Evolutionary conservation across 768 basidiomycete species (phyloP).

Genomic region (Hysterangium stoloniferum): DNA sequence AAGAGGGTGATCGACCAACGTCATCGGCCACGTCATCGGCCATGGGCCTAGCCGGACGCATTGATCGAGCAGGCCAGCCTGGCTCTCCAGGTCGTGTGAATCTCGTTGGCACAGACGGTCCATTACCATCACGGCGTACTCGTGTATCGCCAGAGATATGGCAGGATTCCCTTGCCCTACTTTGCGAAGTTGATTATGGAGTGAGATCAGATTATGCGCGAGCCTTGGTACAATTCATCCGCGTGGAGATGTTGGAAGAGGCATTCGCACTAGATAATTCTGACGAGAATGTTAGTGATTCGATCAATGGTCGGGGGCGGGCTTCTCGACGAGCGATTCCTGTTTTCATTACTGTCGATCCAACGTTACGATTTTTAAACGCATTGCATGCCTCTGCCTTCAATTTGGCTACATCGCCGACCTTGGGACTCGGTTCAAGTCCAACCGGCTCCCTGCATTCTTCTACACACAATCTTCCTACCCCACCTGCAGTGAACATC

Average conservation of each 20-base stretch:
- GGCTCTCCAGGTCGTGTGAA: background rate
- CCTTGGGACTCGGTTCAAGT: slow-evolving; percentile 35
- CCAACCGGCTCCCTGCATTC: slow-evolving; percentile 26
- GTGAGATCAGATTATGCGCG: slow-evolving; percentile 73
- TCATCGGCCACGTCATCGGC: slow-evolving; percentile 12
- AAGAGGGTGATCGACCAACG: slow-evolving; percentile 40
- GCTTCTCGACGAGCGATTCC: slow-evolving; percentile 6
- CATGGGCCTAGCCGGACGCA: slow-evolving; percentile 11
- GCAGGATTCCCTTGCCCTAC: slow-evolving; percentile 81
- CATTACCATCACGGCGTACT: slow-evolving; percentile 40
- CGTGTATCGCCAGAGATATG: slow-evolving; percentile 75
- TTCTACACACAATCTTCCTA: slow-evolving; percentile 22
- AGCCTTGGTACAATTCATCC: slow-evolving; percentile 41
- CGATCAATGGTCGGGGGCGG: background rate
- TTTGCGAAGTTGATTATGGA: slow-evolving; percentile 73
- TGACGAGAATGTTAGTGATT: slow-evolving; percentile 6
- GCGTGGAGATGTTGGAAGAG: background rate
- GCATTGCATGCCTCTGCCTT: slow-evolving; percentile 77
- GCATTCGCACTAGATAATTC: slow-evolving; percentile 7
- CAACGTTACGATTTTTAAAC: slow-evolving; percentile 64
- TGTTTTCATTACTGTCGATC: slow-evolving; percentile 34
- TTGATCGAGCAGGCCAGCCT: background rate
- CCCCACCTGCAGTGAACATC: slow-evolving; percentile 24
- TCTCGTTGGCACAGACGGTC: background rate
- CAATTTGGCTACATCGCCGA: slow-evolving; percentile 64